Conservation (phyloP, 2,329 filamentous ascomycete genomes). For the Aspergillus calidoustus region DNA sequence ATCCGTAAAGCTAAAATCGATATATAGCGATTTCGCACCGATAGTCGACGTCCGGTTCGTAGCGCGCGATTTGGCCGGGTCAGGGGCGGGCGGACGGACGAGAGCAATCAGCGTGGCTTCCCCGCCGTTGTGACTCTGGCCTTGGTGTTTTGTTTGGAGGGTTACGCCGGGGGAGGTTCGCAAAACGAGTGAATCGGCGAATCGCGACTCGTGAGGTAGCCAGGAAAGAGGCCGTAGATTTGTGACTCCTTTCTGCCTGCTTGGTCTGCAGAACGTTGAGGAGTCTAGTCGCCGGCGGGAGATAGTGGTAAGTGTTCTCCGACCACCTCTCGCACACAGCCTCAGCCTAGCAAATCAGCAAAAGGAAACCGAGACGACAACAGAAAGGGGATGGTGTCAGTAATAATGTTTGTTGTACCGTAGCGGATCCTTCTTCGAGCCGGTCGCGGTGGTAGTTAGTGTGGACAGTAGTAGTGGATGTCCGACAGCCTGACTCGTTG, state of each 20-base stretch:
- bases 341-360: slow-evolving; percentile 1
- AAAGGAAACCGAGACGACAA: slow-evolving; percentile 2
- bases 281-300: background rate
- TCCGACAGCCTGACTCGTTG: background rate
- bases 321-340: slow-evolving; percentile 1
- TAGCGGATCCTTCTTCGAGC: slow-evolving; percentile 4
- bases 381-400: background rate
- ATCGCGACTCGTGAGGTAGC: background rate
- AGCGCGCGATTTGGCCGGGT: slow-evolving; percentile 14
- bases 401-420: background rate
- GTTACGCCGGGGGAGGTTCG: slow-evolving; percentile 5
- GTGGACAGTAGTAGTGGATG: background rate
- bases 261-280: background rate
- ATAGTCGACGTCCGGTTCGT: slow-evolving; percentile 2
- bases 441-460: background rate
- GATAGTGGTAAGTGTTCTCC: background rate
- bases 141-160: slow-evolving; percentile 16
- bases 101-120: slow-evolving; percentile 16
- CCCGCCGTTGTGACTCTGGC: slow-evolving; percentile 16
- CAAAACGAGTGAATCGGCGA: background rate
- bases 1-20: background rate
- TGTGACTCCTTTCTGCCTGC: background rate
- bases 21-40: background rate
- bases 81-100: slow-evolving; percentile 18
- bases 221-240: background rate